A percentile compares a stretch with the other conserved stretches of the same genome.
Conservation (phyloP, 2,329 filamentous ascomycete genomes). For the Calonectria leucothoes region DNA sequence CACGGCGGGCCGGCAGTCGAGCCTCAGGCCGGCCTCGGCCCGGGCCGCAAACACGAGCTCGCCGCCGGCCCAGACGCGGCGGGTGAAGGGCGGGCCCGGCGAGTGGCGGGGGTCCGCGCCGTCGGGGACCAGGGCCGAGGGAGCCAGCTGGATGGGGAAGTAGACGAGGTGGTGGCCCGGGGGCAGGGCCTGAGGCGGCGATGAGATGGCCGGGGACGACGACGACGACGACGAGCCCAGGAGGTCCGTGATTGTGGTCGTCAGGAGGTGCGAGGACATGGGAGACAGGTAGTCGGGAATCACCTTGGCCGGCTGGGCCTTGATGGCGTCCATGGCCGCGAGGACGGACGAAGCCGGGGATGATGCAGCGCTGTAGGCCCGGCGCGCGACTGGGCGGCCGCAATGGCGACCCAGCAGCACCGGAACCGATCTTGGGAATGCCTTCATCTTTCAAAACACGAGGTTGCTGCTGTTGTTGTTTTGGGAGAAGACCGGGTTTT, state of each 20-base stretch:
- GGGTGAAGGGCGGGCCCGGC: slow-evolving; percentile 77
- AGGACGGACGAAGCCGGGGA: slow-evolving; percentile 16
- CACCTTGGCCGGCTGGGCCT: slow-evolving; percentile 45
- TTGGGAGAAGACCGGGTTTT: too few species aligned
- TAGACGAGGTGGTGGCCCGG: slow-evolving; percentile 86
- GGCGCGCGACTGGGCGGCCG: background rate
- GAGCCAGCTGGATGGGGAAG: slow-evolving; percentile 78
- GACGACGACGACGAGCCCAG: slow-evolving; percentile 47
- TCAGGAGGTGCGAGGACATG: slow-evolving; percentile 73
- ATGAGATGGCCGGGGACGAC: slow-evolving; percentile 28
- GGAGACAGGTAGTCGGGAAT: slow-evolving; percentile 63
- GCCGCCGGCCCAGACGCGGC: slow-evolving; percentile 92
- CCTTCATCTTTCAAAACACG: slow-evolving; percentile 11
- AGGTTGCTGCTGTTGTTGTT: too few species aligned
- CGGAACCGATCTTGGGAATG: background rate
- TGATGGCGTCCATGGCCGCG: slow-evolving; percentile 38
- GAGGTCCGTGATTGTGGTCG: slow-evolving; percentile 69
- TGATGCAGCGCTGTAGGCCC: slow-evolving; percentile 11
- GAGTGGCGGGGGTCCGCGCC: slow-evolving; percentile 86
- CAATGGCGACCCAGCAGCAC: slow-evolving; percentile 24
- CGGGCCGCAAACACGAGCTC: slow-evolving; percentile 66
- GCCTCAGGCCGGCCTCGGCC: slow-evolving; percentile 37
- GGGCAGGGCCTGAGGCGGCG: slow-evolving; percentile 58
- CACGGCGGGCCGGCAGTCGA: slow-evolving; percentile 53
- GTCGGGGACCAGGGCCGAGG: slow-evolving; percentile 76